A percentile compares a stretch with the other conserved stretches of the same genome.
Conservation (phyloP, 768 basidiomycete genomes). For the Collybiopsis confluens region DNA sequence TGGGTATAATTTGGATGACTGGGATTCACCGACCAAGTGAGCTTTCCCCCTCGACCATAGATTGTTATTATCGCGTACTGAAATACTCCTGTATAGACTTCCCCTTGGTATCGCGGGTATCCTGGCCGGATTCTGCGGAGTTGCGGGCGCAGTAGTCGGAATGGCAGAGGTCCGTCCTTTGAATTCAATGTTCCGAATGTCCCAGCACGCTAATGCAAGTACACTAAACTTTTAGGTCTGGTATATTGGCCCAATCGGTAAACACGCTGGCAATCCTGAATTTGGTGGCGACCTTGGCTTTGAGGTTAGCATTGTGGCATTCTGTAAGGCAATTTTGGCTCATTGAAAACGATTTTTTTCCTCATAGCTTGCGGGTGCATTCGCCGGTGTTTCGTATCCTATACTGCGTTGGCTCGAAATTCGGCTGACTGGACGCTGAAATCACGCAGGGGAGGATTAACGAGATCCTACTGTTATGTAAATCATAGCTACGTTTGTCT, state of each 20-base stretch:
- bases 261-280: constrained; percentile 31
- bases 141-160: constrained; percentile 43
- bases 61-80: not conserved
- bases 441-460: too few relatives aligned
- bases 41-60: not conserved
- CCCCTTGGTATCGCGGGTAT: constrained; percentile 47
- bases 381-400: constrained; percentile 43
- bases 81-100: constrained; percentile 23
- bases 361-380: constrained; percentile 36
- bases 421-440: constrained; percentile 28
- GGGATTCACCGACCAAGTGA: constrained; percentile 31
- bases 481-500: not conserved
- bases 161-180: constrained; percentile 37
- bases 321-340: not conserved
- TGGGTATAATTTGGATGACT: constrained; percentile 49
- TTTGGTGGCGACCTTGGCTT: constrained; percentile 53
- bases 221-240: constrained; percentile 22
- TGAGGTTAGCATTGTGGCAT: constrained; percentile 30
- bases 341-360: not conserved
- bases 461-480: too few relatives aligned
- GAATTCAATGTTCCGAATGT: not conserved
- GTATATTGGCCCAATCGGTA: constrained; percentile 49
- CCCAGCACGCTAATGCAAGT: not conserved
- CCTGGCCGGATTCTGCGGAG: constrained; percentile 41
- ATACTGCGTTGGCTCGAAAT: constrained; percentile 49